Conservation (phyloP, 306 rosid species). For the Pyrus bretschneideri region DNA sequence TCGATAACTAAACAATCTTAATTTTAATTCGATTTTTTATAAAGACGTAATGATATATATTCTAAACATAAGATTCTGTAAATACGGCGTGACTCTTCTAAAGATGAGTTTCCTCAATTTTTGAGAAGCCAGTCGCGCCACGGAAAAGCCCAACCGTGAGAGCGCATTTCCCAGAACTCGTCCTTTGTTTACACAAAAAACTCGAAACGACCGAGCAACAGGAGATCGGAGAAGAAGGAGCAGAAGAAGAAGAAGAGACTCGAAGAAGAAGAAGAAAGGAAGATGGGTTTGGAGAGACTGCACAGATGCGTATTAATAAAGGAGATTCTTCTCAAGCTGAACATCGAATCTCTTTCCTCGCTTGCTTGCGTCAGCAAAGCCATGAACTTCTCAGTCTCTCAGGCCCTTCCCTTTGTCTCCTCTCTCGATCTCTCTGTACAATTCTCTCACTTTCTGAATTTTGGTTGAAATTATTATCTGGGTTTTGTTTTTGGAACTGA, state of each 20-base stretch:
- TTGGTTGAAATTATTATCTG: not conserved
- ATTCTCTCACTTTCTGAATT: not conserved
- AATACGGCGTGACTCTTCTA: rapidly evolving
- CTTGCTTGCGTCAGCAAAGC: constrained; percentile 21
- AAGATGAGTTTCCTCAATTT: too few relatives aligned
- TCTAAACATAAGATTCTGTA: too few relatives aligned
- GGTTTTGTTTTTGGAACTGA: not conserved
- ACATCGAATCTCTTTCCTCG: constrained; percentile 17
- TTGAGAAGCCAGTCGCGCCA: too few relatives aligned
- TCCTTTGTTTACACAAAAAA: not conserved
- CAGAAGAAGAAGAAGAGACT: not conserved
- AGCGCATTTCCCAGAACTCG: not conserved
- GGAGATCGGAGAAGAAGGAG: not conserved
- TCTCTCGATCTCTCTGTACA: constrained; percentile 20
- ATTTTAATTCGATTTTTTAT: too few relatives aligned
- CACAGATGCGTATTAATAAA: not conserved
- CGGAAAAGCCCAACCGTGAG: not conserved
- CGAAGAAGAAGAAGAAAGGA: not conserved
- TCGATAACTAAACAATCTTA: too few relatives aligned
- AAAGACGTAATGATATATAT: too few relatives aligned
- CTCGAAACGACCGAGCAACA: not conserved
- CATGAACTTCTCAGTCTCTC: constrained; percentile 11
- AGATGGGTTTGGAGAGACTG: constrained; percentile 3
- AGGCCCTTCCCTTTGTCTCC: constrained; percentile 9
- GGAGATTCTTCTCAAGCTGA: constrained; percentile 15